Evolutionary conservation across 345 rosid genomes (phyloP).

Genomic region (Camelina neglecta): DNA sequence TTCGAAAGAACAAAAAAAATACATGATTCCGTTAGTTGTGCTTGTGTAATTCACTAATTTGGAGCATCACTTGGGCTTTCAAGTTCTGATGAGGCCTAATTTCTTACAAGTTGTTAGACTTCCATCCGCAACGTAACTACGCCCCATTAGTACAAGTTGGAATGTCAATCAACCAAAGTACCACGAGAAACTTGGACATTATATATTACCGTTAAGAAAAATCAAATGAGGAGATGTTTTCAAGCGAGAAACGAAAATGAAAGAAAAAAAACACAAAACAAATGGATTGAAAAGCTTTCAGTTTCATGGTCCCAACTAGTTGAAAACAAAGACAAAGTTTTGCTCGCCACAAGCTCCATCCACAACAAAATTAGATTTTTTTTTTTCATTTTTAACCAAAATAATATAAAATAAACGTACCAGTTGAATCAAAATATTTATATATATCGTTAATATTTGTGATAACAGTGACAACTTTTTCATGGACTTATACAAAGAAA

Average conservation of each 20-base stretch:
- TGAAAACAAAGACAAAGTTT: slow-evolving; percentile 35
- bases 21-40: too few relatives aligned
- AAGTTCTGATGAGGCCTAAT: not conserved
- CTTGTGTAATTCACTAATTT: too few relatives aligned
- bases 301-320: slow-evolving; percentile 38
- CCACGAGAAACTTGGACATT: not conserved
- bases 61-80: not conserved
- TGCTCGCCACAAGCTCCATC: slow-evolving; percentile 39
- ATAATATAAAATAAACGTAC: not conserved
- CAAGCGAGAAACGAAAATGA: not conserved
- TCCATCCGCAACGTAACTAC: too few relatives aligned
- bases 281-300: slow-evolving; percentile 29
- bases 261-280: not conserved
- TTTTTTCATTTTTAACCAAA: not conserved
- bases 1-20: too few relatives aligned
- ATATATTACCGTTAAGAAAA: slow-evolving; percentile 13
- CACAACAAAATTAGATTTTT: slow-evolving; percentile 34
- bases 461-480: slow-evolving; percentile 8
- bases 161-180: not conserved
- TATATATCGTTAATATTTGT: slow-evolving; percentile 5
- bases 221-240: slow-evolving; percentile 14
- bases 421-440: not conserved
- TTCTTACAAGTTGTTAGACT: not conserved
- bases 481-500: slow-evolving; percentile 13
- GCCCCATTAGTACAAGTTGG: not conserved